Evolutionary conservation across 352 stramenopile genomes (phyloP), one percentile per base, ranked within the genome.

Genomic region (Thalassiosira pacifica): DNA sequence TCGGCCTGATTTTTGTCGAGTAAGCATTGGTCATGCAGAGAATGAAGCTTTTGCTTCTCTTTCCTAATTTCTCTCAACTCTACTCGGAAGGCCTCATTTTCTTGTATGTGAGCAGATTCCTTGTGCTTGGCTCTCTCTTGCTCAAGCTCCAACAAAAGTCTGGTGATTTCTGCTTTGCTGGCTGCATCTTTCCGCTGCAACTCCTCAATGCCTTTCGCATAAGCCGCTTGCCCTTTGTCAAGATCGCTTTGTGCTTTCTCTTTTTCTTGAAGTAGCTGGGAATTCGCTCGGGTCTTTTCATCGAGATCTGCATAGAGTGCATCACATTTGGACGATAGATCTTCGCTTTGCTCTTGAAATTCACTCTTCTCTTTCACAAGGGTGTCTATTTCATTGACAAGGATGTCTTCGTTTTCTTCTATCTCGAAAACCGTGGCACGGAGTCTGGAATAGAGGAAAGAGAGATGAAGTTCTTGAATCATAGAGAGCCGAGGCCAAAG

Each of bases 331-430:
- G 79, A 86, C 19, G 82, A 27, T 1, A 94, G 57, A 9, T 93
- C 85, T 57, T 90, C 85, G 45, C 82, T 86, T 52, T 70, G 37
- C 59, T 75, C 71, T 67, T 93, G 79, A 59, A 85, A 77, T 2
- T 91, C 70, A 32, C 66, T 86, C 42, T 88, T 90, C 65, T 94
- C 88, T 65, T 70, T 76, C 13, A 88, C 88, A 18, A 93, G 71
- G 13, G 85, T 83, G 48, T 93, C 88, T 63, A 94, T 89, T 82
- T 93, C 88, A 48, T 78, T 68, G 8, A 90, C 80, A 59, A 91
- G 81, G 29, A 90, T 79, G 42, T 87, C 76, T 61, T 92, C 76
- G 55, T 90, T 89, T 75, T 88, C 75, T 69, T 92, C 86, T 8
- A 92, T 69, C 77, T 92, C 79, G 66, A 80, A 1, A 19, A 92